These are phyloP conservation scores for Olyra latifolia DNA, from an alignment of 176 grass and related monocot species.

Conservation along the genomic window DNA sequence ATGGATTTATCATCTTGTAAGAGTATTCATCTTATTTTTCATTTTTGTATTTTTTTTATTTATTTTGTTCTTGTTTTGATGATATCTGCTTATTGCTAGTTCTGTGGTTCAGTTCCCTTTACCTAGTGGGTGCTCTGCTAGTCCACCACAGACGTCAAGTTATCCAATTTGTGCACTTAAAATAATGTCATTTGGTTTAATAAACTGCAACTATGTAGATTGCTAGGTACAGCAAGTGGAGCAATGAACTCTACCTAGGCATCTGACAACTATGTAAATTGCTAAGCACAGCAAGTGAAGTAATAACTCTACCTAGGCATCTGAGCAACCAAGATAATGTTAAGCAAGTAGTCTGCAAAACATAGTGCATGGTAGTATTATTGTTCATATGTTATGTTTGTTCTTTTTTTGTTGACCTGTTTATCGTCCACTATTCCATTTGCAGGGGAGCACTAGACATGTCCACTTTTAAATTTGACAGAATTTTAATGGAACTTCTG, in stretches of 20 bases:
- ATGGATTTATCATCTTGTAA: neutral
- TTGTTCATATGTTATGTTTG: neutral
- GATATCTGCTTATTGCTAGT: neutral
- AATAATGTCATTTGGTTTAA: neutral
- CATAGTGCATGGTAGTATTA: neutral
- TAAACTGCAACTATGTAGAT: conserved; percentile 5
- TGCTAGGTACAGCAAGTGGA: neutral
- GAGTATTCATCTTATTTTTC: neutral
- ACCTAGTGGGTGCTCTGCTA: neutral
- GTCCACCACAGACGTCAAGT: neutral
- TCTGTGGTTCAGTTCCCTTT: conserved; percentile 7
- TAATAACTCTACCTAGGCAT: neutral
- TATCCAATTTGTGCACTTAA: neutral
- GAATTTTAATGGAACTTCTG: neutral
- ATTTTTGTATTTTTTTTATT: conserved; percentile 11
- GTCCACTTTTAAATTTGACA: neutral
- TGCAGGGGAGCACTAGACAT: neutral
- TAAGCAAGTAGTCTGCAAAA: neutral
- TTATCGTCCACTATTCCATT: conserved; percentile 1
- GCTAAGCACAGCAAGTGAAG: neutral
- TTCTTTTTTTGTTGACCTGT: neutral
- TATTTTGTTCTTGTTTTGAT: conserved; percentile 11
- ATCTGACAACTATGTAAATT: neutral
- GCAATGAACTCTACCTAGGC: neutral
- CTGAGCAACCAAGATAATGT: neutral